Evolutionary conservation across 768 basidiomycete genomes (phyloP).

Genomic region (Ramaria rubella): DNA sequence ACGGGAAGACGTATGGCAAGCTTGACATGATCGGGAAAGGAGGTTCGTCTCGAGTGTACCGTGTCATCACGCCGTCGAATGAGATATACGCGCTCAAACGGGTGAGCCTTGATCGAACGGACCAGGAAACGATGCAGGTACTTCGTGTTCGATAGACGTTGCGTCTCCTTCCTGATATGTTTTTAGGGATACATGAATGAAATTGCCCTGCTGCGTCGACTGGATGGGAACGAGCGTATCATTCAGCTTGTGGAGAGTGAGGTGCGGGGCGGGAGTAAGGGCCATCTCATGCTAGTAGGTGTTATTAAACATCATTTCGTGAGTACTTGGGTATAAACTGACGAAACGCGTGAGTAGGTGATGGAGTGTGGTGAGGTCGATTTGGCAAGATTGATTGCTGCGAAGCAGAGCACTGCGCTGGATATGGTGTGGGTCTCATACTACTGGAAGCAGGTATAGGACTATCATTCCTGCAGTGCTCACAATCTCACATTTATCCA

Average conservation of each 20-base stretch:
- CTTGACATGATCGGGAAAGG: conserved; percentile 90
- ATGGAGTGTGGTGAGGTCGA: conserved; percentile 96
- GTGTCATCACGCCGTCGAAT: conserved; percentile 70
- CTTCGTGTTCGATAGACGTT: not conserved
- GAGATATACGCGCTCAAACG: conserved; percentile 89
- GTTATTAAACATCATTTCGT: not conserved
- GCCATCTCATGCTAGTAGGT: conserved; percentile 56
- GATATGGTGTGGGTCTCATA: conserved; percentile 94
- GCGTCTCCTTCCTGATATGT: not conserved
- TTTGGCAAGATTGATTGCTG: conserved; percentile 73
- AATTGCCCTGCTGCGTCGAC: conserved; percentile 84
- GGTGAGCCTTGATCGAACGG: conserved; percentile 83
- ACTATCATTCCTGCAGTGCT: conserved; percentile 14
- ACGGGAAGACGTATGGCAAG: conserved; percentile 76
- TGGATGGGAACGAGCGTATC: conserved; percentile 90
- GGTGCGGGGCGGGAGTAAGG: conserved; percentile 71
- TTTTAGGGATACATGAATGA: conserved; percentile 83
- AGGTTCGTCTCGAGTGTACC: conserved; percentile 92
- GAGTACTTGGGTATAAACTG: not conserved
- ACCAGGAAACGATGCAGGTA: conserved; percentile 71
- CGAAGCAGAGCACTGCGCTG: conserved; percentile 76
- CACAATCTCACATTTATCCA: conserved; percentile 24
- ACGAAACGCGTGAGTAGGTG: conserved; percentile 35
- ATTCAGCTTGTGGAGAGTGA: conserved; percentile 90
- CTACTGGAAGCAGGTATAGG: conserved; percentile 88